Conservation (phyloP, 1,284 basidiomycete genomes). For the Malassezia restricta region DNA sequence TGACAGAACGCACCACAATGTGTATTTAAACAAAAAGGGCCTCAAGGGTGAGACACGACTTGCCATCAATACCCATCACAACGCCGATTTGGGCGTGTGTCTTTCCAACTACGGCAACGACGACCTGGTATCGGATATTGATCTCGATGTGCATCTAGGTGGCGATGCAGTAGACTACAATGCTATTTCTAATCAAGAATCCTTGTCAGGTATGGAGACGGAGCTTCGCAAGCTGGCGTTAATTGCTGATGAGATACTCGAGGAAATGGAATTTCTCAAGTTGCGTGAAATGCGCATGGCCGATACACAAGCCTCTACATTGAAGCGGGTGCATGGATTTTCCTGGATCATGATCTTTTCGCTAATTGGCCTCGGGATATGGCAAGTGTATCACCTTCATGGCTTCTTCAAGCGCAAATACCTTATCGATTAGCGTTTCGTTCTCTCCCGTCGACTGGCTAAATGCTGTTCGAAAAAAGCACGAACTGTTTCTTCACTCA, state of each 20-base stretch:
- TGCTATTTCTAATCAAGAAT: slow-evolving; percentile 96
- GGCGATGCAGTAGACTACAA: slow-evolving; percentile 98
- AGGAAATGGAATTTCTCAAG: slow-evolving; percentile 87
- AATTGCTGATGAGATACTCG: slow-evolving; percentile 80
- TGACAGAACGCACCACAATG: slow-evolving; percentile 77
- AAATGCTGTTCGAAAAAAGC: slow-evolving; percentile 37
- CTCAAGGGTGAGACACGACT: slow-evolving; percentile 82
- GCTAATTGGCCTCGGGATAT: slow-evolving; percentile 69
- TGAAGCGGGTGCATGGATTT: slow-evolving; percentile 78
- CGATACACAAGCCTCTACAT: slow-evolving; percentile 88
- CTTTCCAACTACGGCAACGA: slow-evolving; percentile 56
- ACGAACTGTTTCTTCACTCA: slow-evolving; percentile 44
- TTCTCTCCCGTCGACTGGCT: not conserved
- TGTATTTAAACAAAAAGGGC: slow-evolving; percentile 77
- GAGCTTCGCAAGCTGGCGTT: slow-evolving; percentile 97
- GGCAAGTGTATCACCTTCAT: slow-evolving; percentile 87
- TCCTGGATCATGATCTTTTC: slow-evolving; percentile 74
- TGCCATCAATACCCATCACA: slow-evolving; percentile 82
- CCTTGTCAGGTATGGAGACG: slow-evolving; percentile 82
- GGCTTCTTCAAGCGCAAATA: slow-evolving; percentile 95
- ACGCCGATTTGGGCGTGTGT: slow-evolving; percentile 90
- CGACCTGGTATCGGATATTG: slow-evolving; percentile 49
- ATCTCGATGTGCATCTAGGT: slow-evolving; percentile 92
- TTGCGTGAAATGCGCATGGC: slow-evolving; percentile 75
- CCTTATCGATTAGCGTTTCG: slow-evolving; percentile 63